Conservation (phyloP, 2,329 filamentous ascomycete species). For the Nemania serpens region DNA sequence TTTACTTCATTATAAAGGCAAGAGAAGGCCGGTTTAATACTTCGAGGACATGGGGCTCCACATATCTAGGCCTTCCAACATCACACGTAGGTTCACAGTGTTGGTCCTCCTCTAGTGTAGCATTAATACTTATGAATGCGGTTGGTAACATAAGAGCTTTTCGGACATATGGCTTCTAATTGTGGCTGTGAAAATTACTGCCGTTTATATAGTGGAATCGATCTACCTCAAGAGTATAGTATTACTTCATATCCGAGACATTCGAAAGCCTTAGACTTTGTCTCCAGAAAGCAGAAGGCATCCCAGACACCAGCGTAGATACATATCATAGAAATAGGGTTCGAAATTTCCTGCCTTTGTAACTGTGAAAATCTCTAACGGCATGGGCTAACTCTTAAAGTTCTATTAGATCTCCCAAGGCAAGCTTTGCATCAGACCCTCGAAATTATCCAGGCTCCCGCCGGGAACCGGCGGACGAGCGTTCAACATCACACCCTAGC, state of each 20-base stretch:
- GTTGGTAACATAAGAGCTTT: too few species aligned
- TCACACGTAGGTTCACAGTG: too few species aligned
- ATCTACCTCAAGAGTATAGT: background rate
- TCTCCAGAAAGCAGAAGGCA: background rate
- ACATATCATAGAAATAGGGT: background rate
- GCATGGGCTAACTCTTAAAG: background rate
- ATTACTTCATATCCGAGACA: background rate
- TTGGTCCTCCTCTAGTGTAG: too few species aligned
- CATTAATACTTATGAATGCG: too few species aligned
- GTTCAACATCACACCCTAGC: background rate
- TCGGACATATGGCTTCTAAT: too few species aligned
- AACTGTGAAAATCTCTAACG: background rate
- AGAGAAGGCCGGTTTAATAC: too few species aligned
- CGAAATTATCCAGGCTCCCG: background rate
- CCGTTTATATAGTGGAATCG: background rate
- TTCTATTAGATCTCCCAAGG: background rate
- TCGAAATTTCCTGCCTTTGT: background rate
- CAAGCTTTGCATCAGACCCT: background rate
- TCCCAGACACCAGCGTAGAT: conserved; percentile 1
- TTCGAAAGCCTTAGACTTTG: background rate
- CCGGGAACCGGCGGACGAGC: background rate
- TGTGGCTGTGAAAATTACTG: background rate
- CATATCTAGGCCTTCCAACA: too few species aligned
- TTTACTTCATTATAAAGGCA: too few species aligned
- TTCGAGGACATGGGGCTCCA: too few species aligned